phyloP scores from a whole-genome alignment of 2,329 filamentous ascomycete species.

The Aspergillus novofumigatus region DNA sequence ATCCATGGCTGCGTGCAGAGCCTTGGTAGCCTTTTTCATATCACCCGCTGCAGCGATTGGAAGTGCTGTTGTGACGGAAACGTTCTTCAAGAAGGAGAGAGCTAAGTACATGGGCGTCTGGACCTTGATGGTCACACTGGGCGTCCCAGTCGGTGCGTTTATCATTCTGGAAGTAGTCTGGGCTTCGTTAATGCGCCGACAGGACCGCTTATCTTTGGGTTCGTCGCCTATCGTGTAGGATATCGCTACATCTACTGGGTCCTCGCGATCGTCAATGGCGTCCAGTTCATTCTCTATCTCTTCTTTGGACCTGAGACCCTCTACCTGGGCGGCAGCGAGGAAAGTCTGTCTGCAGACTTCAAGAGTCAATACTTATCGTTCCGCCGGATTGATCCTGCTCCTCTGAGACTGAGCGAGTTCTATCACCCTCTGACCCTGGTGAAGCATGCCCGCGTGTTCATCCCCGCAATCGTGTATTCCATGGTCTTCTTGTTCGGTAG shows the following conservation, averaged over 20 bases:
- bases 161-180: neutral
- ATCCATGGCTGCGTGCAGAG: conserved; percentile 49
- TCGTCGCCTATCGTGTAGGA: conserved; percentile 50
- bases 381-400: conserved; percentile 51
- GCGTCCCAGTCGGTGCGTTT: conserved; percentile 36
- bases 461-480: conserved; percentile 53
- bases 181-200: neutral
- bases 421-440: conserved; percentile 48
- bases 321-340: conserved; percentile 37
- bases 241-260: conserved; percentile 59
- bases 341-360: conserved; percentile 36
- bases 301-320: conserved; percentile 54
- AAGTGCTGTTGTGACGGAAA: conserved; percentile 55
- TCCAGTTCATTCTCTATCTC: conserved; percentile 54
- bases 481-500: conserved; percentile 56
- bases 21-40: conserved; percentile 54
- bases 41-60: conserved; percentile 52
- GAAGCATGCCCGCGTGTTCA: conserved; percentile 44
- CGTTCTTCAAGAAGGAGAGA: conserved; percentile 54
- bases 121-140: conserved; percentile 51
- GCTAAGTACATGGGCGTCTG: conserved; percentile 55
- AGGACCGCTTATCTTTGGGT: conserved; percentile 33
- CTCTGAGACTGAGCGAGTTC: conserved; percentile 49
- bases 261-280: conserved; percentile 55
- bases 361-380: conserved; percentile 40